phyloP scores from a whole-genome alignment of 202 grass and related monocot genomes.

The Saccharum hybrid region DNA sequence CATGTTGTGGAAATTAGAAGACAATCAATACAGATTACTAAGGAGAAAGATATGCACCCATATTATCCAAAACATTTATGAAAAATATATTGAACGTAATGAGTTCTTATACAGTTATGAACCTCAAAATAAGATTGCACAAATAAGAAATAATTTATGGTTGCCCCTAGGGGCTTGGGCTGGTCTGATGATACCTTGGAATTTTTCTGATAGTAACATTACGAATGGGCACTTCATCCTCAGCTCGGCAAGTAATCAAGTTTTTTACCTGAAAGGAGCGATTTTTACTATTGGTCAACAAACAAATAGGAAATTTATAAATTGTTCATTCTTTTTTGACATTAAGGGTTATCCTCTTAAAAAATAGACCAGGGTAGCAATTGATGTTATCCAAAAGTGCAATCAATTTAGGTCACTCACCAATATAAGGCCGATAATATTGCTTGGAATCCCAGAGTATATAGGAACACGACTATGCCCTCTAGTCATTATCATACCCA shows the following conservation, averaged over 20 bases:
- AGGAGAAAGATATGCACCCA: constrained; percentile 13
- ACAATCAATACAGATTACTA: constrained; percentile 22
- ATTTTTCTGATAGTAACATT: constrained; percentile 98
- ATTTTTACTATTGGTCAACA: neutral
- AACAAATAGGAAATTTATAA: neutral
- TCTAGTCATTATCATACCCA: constrained; percentile 90
- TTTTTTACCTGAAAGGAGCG: constrained; percentile 78
- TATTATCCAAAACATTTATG: neutral
- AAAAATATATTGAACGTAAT: neutral
- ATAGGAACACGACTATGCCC: constrained; percentile 98
- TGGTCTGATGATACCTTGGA: constrained; percentile 66
- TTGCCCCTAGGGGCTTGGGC: neutral
- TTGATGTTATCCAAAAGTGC: constrained; percentile 5
- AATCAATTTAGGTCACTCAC: constrained; percentile 46
- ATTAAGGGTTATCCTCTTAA: neutral
- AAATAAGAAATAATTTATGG: constrained; percentile 20
- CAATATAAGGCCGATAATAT: constrained; percentile 99
- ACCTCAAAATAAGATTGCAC: constrained; percentile 1
- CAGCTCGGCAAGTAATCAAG: constrained; percentile 84
- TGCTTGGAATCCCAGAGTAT: constrained; percentile 84
- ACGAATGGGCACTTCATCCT: constrained; percentile 84
- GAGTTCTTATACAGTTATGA: neutral
- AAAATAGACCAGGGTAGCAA: neutral
- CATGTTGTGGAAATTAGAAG: constrained; percentile 45
- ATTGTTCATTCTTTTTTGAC: neutral